phyloP scores from a whole-genome alignment of 2,329 filamentous ascomycete species.

The Arthrobotrys sphaeroides region DNA sequence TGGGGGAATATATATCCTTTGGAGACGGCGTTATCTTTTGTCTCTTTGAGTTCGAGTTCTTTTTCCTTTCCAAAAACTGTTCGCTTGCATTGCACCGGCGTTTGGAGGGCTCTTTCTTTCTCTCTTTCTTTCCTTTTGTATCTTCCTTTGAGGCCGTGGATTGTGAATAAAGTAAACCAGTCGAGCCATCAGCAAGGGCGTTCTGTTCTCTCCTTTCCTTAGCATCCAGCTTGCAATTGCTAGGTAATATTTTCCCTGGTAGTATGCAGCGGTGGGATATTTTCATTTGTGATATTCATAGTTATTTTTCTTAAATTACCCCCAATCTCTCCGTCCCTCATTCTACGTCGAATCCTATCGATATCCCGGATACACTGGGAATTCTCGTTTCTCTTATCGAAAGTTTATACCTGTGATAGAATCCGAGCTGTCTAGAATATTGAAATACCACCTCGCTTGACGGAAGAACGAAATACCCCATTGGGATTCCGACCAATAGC shows the following conservation, averaged over 20 bases:
- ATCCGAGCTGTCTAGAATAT: not conserved
- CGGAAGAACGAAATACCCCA: not conserved
- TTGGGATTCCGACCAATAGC: slow-evolving; percentile 3
- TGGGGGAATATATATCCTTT: slow-evolving; percentile 1
- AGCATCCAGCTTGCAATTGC: not conserved
- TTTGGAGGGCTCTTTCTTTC: slow-evolving; percentile 26
- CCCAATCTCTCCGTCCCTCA: not conserved
- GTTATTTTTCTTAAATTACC: slow-evolving; percentile 2
- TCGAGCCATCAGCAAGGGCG: slow-evolving; percentile 26
- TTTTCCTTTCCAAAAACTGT: slow-evolving; percentile 13
- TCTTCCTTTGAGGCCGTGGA: slow-evolving; percentile 20
- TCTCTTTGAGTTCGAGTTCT: slow-evolving; percentile 24
- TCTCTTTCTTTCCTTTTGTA: slow-evolving; percentile 28
- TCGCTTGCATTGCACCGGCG: slow-evolving; percentile 40
- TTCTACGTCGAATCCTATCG: not conserved
- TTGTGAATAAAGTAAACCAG: slow-evolving; percentile 23
- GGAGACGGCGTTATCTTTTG: slow-evolving; percentile 33
- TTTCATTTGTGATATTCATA: slow-evolving; percentile 38
- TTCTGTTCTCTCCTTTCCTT: slow-evolving; percentile 10
- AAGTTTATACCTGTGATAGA: no score
- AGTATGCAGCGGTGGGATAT: not conserved
- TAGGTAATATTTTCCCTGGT: not conserved
- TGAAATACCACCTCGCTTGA: not conserved
- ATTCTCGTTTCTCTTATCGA: no score
- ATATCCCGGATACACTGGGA: no score